Evolutionary conservation across 352 stramenopile genomes (phyloP), one percentile per base, ranked within the genome.

Genomic region (Phytophthora aleatoria): DNA sequence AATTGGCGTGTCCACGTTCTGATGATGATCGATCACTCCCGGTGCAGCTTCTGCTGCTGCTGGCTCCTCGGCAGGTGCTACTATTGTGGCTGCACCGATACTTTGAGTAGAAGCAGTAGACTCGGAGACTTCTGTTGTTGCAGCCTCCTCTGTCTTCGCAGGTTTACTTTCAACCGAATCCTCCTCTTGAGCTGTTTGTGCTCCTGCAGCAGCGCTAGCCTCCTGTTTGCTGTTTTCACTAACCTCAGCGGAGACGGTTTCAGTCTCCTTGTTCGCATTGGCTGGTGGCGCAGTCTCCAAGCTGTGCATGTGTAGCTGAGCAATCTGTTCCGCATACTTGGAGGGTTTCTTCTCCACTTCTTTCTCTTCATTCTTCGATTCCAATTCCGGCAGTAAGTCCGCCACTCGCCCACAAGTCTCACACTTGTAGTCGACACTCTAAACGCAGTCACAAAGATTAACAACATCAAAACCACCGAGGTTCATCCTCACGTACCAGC

Each of bases 281-380:
- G 39, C 20, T 41, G 51, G 45, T 50, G 49, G 16, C 1, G 51
- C 55, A n/a, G 31, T 63, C 56, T 94, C 85, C 24, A 92, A 50
- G 54, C 75, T 89, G 71, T 94, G 86, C 50, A 94, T 81, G 56
- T 94, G 86, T 12, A 94, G 58, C 59, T 94, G 82, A 10, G 83
- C 83, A 65, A 94, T 94, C 55, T 94, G 86, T 9, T 81, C 79
- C 0, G 82, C 80, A 64, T 92, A 94, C 61, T 92, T 92, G 38
- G 79, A 89, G 1, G 80, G 74, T 11, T 81, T 78, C 36, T 71
- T 64, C 27, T 69, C 72, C 9, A 55, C 44, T 45, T 74, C 59
- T 10, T 12, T 42, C 16, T 15, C 54, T 45, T 71, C 62, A 16
- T 51, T 54, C 7, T 75, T 54, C 1, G 55, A 54, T 33, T 73